Base-by-base conservation (phyloP, 2,329 filamentous ascomycete genomes). In the Pestalotiopsis sp. region DNA sequence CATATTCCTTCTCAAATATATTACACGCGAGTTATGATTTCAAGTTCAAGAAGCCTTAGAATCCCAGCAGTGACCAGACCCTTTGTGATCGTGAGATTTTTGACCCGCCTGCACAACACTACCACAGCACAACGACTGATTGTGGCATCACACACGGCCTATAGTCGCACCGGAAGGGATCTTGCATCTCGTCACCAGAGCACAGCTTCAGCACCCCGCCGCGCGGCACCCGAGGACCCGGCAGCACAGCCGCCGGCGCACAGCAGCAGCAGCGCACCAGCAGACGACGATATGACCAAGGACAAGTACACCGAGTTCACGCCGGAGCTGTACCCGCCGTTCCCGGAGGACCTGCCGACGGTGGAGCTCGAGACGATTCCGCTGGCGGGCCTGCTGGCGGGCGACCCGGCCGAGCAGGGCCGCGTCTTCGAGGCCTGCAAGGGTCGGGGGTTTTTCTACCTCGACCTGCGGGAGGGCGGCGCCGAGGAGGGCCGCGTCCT, bases 371-470 rank as follows among this genome's bases (percentile, higher is more conserved):
- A 76, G 59, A 77, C 74, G n/a, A 76, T 78, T 59, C 71, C 76
- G 0, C 72, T 78, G 9, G 58, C 72, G n/a, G 73, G 73, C 59
- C 72, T 78, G 1, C 73, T 78, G 9, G 52, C 39, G 39, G 58
- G 64, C 38, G 72, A 75, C 61, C 39, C 62, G 1, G 71, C 64
- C 4, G 76, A 77, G 68, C 68, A 72, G 41, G 61, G 71, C 20
- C 74, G 75, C 27, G 72, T 78, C 17, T 77, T 76, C 61, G 69
- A 72, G 2, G 66, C 70, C 4, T 78, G 77, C 69, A 72, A 71
- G 41, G 74, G 74, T 38, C 74, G 74, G 38, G 77, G 77, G 38
- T 78, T 78, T 72, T 78, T 78, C 76, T 78, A 78, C 66, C 75
- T 78, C 4, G 74, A 73, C 4, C 74, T 78, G 1, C 67, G 66